These are phyloP conservation scores for Macrolepiota dolichaula DNA, from an alignment of 768 basidiomycete genomes.

Conservation along the genomic window DNA sequence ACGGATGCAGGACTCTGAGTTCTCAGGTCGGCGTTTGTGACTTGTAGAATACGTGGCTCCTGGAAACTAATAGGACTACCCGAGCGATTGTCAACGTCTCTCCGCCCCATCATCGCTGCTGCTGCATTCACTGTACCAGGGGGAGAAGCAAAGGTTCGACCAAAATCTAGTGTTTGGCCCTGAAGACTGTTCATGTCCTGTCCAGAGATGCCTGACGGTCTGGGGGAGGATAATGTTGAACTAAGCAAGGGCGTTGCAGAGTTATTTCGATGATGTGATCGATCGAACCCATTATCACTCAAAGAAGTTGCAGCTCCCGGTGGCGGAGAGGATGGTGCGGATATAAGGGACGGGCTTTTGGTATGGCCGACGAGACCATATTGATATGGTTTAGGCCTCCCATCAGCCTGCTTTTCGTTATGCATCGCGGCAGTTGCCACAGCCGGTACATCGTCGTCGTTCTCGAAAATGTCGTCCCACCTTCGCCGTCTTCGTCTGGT, in stretches of 20 bases:
- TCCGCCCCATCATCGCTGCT: constrained; percentile 5
- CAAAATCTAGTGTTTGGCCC: constrained; percentile 12
- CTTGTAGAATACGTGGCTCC: constrained; percentile 35
- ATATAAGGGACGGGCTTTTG: constrained; percentile 23
- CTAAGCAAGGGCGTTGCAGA: constrained; percentile 4
- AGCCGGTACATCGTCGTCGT: constrained; percentile 30
- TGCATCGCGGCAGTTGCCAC: constrained; percentile 17
- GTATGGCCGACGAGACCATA: constrained; percentile 60
- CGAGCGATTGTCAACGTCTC: constrained; percentile 24
- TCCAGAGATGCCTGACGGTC: constrained; percentile 25
- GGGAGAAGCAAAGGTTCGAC: constrained; percentile 8
- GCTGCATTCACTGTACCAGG: constrained; percentile 14
- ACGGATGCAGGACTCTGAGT: constrained; percentile 2
- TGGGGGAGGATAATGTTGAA: constrained; percentile 31
- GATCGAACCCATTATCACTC: background rate
- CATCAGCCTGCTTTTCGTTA: constrained; percentile 17
- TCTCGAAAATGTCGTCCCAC: constrained; percentile 54
- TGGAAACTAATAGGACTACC: constrained; percentile 42
- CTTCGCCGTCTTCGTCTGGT: constrained; percentile 40
- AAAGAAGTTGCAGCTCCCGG: constrained; percentile 16
- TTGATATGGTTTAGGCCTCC: constrained; percentile 55
- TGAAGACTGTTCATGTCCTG: constrained; percentile 16
- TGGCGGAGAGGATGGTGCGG: constrained; percentile 33
- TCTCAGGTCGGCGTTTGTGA: constrained; percentile 33
- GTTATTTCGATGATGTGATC: constrained; percentile 2